Percentiles rank a stretch among this genome's conserved stretches.
Evolutionary conservation across 306 rosid species (phyloP).

Genomic region (Quercus mongolica): DNA sequence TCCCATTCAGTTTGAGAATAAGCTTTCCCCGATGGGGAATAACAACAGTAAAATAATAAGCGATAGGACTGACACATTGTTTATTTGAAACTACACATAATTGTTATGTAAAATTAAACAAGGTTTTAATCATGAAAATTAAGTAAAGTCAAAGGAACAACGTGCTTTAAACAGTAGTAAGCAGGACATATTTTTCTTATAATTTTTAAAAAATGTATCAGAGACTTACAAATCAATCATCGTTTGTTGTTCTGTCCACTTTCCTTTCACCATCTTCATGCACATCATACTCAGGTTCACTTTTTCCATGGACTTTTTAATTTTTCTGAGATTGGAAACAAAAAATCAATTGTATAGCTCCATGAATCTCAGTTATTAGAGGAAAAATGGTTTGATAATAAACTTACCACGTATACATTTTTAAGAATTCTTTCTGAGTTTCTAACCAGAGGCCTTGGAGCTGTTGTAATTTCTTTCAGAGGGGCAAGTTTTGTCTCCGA

Average conservation of each 20-base stretch:
- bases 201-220: background rate
- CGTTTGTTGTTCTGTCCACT: slow-evolving; percentile 15
- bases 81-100: background rate
- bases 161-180: background rate
- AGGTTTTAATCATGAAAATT: background rate
- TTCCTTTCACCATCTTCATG: slow-evolving; percentile 35
- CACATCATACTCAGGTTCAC: slow-evolving; percentile 17
- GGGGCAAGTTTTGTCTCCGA: slow-evolving; percentile 56
- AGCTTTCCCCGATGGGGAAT: too few species aligned
- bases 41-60: too few species aligned
- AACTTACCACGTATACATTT: slow-evolving; percentile 29
- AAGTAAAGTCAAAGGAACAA: background rate
- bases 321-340: slow-evolving; percentile 29
- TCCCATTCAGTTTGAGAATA: too few species aligned
- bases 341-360: background rate
- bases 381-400: background rate
- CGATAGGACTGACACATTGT: too few species aligned
- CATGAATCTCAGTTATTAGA: background rate
- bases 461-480: slow-evolving; percentile 39
- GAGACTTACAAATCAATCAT: slow-evolving; percentile 36
- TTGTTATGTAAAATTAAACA: background rate
- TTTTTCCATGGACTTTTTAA: slow-evolving; percentile 21
- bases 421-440: slow-evolving; percentile 33
- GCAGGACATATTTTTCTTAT: background rate
- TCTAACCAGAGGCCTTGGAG: slow-evolving; percentile 26